Evolutionary conservation across 164 flowering plant genomes (phyloP), one percentile per base, ranked within the genome.

Genomic region (Saururus chinensis): DNA sequence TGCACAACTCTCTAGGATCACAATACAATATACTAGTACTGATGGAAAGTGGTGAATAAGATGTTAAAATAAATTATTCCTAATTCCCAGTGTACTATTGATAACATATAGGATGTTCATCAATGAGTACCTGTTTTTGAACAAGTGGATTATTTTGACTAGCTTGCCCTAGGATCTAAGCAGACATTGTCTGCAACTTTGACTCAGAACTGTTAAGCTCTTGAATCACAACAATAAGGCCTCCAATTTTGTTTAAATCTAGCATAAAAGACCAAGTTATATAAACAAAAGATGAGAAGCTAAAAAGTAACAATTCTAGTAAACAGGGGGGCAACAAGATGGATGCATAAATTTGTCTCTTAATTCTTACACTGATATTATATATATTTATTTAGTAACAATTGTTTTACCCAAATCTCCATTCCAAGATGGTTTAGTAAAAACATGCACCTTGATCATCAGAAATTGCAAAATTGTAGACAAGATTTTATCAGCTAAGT

Each of bases 131-230:
- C 96, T 88, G 92, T 59, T 82, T 69, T 78, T 93, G 96, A 69
- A 90, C 88, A 75, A 79, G 51, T 25, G 88, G 91, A 40, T 90
- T 88, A 63, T 88, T 93, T 77, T 93, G 99, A 70, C 97, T 74
- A 7, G 97, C 95, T 78, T 79, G 82, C 40, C 99, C 99, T 64
- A 93, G 78, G 65, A 90, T 63, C 99, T 96, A 93, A 24, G 97
- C 97, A 71, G 95, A 76, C 56, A 71, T 68, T 60, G 59, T 81
- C 71, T 96, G 81, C 59, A 79, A 73, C 64, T 83, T 85, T 24
- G 78, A 35, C 35, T 84, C 85, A 48, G 80, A 54, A 65, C 77
- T 80, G 66, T 73, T 59, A 68, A 93, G 96, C 62, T 82, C 84
- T 65, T 40, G 66, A 51, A 83, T 69, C 61, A 93, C 70, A 13